A percentile compares a stretch with the other conserved stretches of the same genome.
These are phyloP conservation scores for Wickerhamiella lipophila DNA, from an alignment of 805 yeast species.

Conservation along the genomic window DNA sequence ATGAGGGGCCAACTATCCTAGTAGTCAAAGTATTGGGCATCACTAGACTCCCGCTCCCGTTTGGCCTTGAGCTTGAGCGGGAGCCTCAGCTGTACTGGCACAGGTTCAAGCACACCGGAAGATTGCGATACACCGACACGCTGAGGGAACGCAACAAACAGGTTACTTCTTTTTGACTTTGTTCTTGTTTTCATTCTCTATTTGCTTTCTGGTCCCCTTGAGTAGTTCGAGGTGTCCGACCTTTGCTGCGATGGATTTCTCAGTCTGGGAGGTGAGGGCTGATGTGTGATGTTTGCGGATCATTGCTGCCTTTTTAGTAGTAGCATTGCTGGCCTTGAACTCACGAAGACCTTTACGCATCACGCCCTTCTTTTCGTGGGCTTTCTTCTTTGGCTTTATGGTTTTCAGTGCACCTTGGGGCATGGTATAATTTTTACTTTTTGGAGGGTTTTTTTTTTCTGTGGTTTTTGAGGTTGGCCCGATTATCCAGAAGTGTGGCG, in stretches of 20 bases:
- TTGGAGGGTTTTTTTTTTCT: background rate
- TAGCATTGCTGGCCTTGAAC: slow-evolving; percentile 44
- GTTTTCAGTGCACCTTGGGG: slow-evolving; percentile 30
- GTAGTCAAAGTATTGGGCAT: background rate
- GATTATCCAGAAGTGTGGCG: background rate
- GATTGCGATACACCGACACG: background rate
- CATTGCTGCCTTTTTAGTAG: slow-evolving; percentile 48
- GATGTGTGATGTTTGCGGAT: slow-evolving; percentile 45
- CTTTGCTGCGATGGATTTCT: slow-evolving; percentile 70
- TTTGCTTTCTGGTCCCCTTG: slow-evolving; percentile 77
- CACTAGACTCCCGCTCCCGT: background rate
- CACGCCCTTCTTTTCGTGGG: slow-evolving; percentile 26
- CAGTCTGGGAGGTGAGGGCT: slow-evolving; percentile 51
- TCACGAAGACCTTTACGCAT: slow-evolving; percentile 40
- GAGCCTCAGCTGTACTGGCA: background rate
- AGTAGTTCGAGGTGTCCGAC: slow-evolving; percentile 89
- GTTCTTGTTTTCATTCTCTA: slow-evolving; percentile 43
- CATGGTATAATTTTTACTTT: slow-evolving; percentile 22
- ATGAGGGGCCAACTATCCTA: background rate
- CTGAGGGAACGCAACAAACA: slow-evolving; percentile 1
- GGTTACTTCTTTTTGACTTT: slow-evolving; percentile 2
- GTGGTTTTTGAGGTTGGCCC: background rate
- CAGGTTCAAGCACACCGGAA: background rate
- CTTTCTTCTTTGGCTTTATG: slow-evolving; percentile 13
- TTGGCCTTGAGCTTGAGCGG: slow-evolving; percentile 1